Conservation (phyloP, 257 asterid genomes). For the Thymus mandschuricus region DNA sequence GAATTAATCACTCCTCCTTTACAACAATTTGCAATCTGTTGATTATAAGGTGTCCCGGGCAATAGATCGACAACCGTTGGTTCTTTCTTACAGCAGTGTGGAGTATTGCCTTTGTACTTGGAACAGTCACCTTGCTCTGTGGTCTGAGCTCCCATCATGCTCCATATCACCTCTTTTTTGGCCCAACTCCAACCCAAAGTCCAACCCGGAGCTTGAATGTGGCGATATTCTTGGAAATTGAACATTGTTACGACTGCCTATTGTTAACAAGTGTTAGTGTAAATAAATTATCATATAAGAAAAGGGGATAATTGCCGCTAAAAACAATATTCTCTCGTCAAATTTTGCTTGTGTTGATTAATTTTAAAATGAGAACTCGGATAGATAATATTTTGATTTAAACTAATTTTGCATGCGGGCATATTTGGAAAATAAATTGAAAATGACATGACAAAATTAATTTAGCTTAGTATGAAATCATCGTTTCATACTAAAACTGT, state of each 20-base stretch:
- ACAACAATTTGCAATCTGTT: slow-evolving; percentile 75
- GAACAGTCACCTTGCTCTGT: slow-evolving; percentile 97
- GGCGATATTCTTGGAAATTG: slow-evolving; percentile 93
- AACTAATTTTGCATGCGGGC: no score
- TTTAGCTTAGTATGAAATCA: no score
- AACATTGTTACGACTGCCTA: slow-evolving; percentile 82
- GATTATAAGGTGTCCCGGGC: slow-evolving; percentile 81
- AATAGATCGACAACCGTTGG: slow-evolving; percentile 64
- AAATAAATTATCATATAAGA: background rate
- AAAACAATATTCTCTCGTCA: no score
- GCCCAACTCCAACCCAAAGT: slow-evolving; percentile 96
- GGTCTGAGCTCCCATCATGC: slow-evolving; percentile 79
- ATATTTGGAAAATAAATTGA: no score
- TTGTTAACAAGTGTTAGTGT: no score
- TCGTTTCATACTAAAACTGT: no score
- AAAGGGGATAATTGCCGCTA: background rate
- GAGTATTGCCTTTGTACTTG: slow-evolving; percentile 52
- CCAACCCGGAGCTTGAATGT: slow-evolving; percentile 95
- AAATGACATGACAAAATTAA: no score
- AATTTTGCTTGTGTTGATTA: no score
- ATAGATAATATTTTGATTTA: no score
- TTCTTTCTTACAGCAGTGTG: slow-evolving; percentile 74
- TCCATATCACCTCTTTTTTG: slow-evolving; percentile 90
- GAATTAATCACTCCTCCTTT: slow-evolving; percentile 76
- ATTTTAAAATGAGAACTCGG: no score